Evolutionary conservation across 164 flowering plant species (phyloP), one percentile per base, ranked within the genome.

Genomic region (Echeveria elegans): DNA sequence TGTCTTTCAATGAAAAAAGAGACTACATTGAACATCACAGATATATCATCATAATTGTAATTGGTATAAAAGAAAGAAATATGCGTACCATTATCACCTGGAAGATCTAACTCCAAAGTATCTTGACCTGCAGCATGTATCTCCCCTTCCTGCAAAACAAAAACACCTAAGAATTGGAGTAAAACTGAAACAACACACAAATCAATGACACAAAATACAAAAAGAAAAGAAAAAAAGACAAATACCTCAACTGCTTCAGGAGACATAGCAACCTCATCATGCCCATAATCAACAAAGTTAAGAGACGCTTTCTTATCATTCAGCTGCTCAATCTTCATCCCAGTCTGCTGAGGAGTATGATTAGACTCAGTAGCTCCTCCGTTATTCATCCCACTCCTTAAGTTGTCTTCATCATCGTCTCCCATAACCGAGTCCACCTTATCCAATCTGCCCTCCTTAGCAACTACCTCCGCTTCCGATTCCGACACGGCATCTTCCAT

Each of bases 241-340:
- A 30, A 23, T 73, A 88, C 97, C 94, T 91, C 97, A 48, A 87
- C 80, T 66, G 89, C 80, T 67, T 91, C 97, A 34, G 97, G 97
- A 28, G 97, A 91, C 90, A 86, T 77, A n/a, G 88, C 88, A 9
- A 78, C 79, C 68, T 89, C 97, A 63, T 91, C 97, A 16, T 89
- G 97, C 0, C 82, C 97, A 50, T 91, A 87, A 73, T 87, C 97
- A 2, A 88, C 97, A 63, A 91, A 88, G 2, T 80, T 72, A 14
- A 81, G 69, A 62, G 76, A 65, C 28, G 72, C 75, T 63, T 72
- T 80, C 61, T 76, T 72, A 38, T 73, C 28, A 16, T 66, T 67
- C 66, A 29, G 48, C 50, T 53, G 50, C 18, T 66, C 77, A 26
- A n/a, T 58, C 26, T 63, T 32, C 43, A 34, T 26, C 60, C 41